Base-by-base conservation (phyloP, 139 green algal species). In the Pleodorina starrii region DNA sequence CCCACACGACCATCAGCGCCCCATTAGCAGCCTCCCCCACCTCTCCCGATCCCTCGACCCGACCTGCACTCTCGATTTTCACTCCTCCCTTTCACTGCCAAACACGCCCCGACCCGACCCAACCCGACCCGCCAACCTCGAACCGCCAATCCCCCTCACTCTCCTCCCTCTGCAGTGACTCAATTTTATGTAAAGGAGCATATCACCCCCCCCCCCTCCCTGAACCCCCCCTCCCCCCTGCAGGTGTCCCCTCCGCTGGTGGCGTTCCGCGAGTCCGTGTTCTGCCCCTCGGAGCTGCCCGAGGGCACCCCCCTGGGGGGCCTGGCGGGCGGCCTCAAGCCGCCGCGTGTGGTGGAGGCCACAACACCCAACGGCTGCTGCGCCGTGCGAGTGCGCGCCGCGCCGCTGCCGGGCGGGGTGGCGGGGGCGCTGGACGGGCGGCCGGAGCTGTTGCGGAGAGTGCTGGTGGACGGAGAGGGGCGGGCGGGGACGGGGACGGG, bases 161-260 rank as follows among this genome's bases (percentile, higher is more conserved):
- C n/a, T n/a, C n/a, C n/a, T n/a, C n/a, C n/a, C n/a, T n/a, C n/a
- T n/a, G n/a, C n/a, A n/a, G n/a, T n/a, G n/a, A n/a, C n/a, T n/a
- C n/a, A n/a, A n/a, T n/a, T n/a, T n/a, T n/a, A n/a, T n/a, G n/a
- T n/a, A n/a, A n/a, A n/a, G n/a, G n/a, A n/a, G n/a, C n/a, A n/a
- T n/a, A n/a, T n/a, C n/a, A n/a, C n/a, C n/a, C n/a, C n/a, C n/a
- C n/a, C n/a, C n/a, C n/a, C n/a, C n/a, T n/a, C n/a, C n/a, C n/a
- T n/a, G n/a, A n/a, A n/a, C n/a, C n/a, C 25, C 46, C 46, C 46
- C 75, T 6, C 42, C 73, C 9, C 14, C 44, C 51, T 7, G 23
- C 78, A 94, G 48, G 98, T 99, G 60, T 99, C 97, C 14, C 92
- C 95, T 0, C 98, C 98, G 0, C 94, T 99, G 63, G 97, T 99